These are phyloP conservation scores for Lipomyces chichibuensis DNA, from an alignment of 805 yeast species.

Conservation along the genomic window DNA sequence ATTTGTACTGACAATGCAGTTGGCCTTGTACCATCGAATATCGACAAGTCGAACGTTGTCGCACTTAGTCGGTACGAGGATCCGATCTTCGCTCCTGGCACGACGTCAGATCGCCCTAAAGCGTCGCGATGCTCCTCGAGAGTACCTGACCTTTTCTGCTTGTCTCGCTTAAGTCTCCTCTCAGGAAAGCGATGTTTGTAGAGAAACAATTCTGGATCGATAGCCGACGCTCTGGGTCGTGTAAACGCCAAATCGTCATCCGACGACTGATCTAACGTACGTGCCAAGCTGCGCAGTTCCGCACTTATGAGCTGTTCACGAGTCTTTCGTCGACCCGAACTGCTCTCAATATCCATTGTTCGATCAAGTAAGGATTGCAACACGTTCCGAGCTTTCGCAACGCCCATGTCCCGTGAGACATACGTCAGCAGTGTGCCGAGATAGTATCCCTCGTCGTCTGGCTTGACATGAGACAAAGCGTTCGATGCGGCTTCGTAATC, in stretches of 20 bases:
- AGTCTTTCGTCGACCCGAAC: not conserved
- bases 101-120: not conserved
- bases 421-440: slow-evolving; percentile 11
- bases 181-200: not conserved
- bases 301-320: not conserved
- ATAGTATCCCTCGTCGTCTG: slow-evolving; percentile 5
- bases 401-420: slow-evolving; percentile 15
- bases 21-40: slow-evolving; percentile 14
- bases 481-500: slow-evolving; percentile 7
- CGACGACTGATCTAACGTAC: not conserved
- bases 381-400: slow-evolving; percentile 14
- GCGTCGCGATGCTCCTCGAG: not conserved
- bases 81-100: not conserved
- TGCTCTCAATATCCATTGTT: not conserved
- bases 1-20: slow-evolving; percentile 7
- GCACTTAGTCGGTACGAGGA: not conserved
- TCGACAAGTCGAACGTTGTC: slow-evolving; percentile 9
- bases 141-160: not conserved
- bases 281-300: not conserved
- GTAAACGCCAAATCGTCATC: not conserved
- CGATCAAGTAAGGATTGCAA: slow-evolving; percentile 9
- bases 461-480: slow-evolving; percentile 1
- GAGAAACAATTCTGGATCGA: not conserved
- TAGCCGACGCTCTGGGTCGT: not conserved
- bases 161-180: not conserved